Conservation (phyloP, 2,329 filamentous ascomycete species). For the Drechslera avenae region DNA sequence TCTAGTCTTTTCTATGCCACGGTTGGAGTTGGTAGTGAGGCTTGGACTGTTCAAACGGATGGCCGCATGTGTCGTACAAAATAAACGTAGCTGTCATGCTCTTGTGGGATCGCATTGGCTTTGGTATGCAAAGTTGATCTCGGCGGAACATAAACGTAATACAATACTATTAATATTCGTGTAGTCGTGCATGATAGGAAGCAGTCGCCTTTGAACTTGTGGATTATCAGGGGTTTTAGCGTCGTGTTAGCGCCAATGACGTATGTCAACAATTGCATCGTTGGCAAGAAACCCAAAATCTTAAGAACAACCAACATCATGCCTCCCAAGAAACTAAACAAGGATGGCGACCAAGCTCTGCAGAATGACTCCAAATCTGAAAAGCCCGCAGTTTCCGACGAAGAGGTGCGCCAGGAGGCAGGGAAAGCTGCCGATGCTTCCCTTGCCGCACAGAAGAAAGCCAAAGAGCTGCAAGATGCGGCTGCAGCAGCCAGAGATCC, state of each 20-base stretch:
- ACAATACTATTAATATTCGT: too few species aligned
- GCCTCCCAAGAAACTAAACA: conserved; percentile 10
- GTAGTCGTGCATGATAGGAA: too few species aligned
- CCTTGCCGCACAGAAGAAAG: conserved; percentile 24
- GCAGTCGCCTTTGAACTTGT: too few species aligned
- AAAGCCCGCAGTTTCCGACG: conserved; percentile 21
- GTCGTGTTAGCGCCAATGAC: conserved; percentile 14
- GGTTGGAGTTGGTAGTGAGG: conserved; percentile 36
- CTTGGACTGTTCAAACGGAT: conserved; percentile 22
- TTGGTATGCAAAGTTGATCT: too few species aligned
- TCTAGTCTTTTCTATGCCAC: conserved; percentile 35
- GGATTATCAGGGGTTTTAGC: neutral
- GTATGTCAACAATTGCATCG: neutral
- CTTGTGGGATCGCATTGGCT: too few species aligned
- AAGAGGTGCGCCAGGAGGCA: conserved; percentile 26
- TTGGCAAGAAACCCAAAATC: neutral
- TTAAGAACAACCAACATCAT: conserved; percentile 3
- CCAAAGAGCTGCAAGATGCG: conserved; percentile 25
- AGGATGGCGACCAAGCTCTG: neutral
- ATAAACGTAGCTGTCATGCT: neutral
- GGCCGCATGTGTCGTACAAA: conserved; percentile 20
- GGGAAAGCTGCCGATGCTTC: conserved; percentile 26
- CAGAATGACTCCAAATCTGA: conserved; percentile 1
- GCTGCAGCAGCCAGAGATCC: conserved; percentile 23
- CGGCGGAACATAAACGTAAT: too few species aligned